Base-by-base conservation (phyloP, 2,329 filamentous ascomycete species). In the Clarireedia paspali region DNA sequence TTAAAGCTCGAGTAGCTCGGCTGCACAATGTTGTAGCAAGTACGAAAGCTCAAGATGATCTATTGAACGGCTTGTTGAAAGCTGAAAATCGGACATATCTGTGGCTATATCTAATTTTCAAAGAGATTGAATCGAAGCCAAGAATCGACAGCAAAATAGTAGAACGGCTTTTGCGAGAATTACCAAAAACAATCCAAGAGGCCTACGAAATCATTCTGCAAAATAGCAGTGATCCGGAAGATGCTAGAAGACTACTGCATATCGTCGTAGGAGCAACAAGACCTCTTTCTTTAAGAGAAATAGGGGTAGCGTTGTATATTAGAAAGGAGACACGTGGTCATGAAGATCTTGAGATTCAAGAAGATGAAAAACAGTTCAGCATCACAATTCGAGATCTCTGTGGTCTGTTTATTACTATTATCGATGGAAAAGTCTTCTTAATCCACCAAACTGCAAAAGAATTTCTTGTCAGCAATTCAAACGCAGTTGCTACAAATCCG, bases 361-460 rank as follows among this genome's bases (percentile, higher is more conserved):
- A 51, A 23, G 38, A 50, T 47, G 38, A 57, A 45, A 24, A 44
- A 52, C 42, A 49, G 45, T 36, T 53, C 38, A 47, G 24, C 49
- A 53, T 17, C 51, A 40, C 23, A 36, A 57, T 57, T 45, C 50
- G 55, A 23, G 20, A 54, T 49, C 45, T 40, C 38, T 57, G 55
- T 30, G 55, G 55, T 46, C 39, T 57, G 27, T 50, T 57, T 34
- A 42, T 57, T 17, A 50, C 15, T n/a, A 26, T 51, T 49, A 30
- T 53, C 30, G 50, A 57, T n/a, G 27, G 36, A 17, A 50, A 47
- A 45, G 44, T 54, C 36, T 57, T 54, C 24, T 39, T 57, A n/a
- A 51, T 57, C 23, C 55, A 57, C 42, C 55, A 57, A 38, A 57
- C 55, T 6, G 55, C 44, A 34, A 57, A 49, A 53, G 55, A 57